Conservation (phyloP, 768 basidiomycete species). For the Suillus hirtellus region DNA sequence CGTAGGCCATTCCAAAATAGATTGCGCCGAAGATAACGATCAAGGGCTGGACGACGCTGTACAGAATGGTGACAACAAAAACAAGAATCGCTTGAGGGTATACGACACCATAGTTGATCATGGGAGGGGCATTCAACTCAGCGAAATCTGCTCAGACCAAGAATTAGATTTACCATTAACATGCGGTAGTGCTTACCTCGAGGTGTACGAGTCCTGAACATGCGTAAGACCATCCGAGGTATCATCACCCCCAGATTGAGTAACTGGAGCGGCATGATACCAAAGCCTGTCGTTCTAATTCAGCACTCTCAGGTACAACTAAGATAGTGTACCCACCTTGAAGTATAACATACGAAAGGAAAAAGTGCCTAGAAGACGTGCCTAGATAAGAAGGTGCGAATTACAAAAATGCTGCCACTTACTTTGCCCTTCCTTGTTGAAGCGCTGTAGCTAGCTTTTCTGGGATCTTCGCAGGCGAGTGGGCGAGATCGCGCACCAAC, state of each 20-base stretch:
- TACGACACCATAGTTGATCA: constrained; percentile 97
- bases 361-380: constrained; percentile 60
- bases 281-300: constrained; percentile 56
- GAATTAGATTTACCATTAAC: not conserved
- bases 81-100: constrained; percentile 97
- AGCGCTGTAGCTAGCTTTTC: constrained; percentile 88
- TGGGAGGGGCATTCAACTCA: constrained; percentile 94
- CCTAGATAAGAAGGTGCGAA: constrained; percentile 16
- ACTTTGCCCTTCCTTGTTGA: constrained; percentile 74
- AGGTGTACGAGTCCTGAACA: constrained; percentile 86
- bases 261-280: constrained; percentile 94
- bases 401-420: constrained; percentile 14
- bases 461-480: constrained; percentile 91
- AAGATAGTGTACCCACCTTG: constrained; percentile 52
- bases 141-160: constrained; percentile 71
- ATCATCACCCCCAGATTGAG: constrained; percentile 89
- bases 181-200: constrained; percentile 55
- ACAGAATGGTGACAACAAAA: constrained; percentile 92
- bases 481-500: constrained; percentile 86
- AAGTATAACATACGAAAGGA: constrained; percentile 80
- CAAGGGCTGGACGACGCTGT: constrained; percentile 94
- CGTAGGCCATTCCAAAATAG: constrained; percentile 94
- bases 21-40: constrained; percentile 94
- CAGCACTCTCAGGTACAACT: not conserved
- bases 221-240: constrained; percentile 69